Evolutionary conservation across 2,329 filamentous ascomycete genomes (phyloP), one percentile per base, ranked within the genome.

Genomic region (Teratosphaeriaceae sp.): DNA sequence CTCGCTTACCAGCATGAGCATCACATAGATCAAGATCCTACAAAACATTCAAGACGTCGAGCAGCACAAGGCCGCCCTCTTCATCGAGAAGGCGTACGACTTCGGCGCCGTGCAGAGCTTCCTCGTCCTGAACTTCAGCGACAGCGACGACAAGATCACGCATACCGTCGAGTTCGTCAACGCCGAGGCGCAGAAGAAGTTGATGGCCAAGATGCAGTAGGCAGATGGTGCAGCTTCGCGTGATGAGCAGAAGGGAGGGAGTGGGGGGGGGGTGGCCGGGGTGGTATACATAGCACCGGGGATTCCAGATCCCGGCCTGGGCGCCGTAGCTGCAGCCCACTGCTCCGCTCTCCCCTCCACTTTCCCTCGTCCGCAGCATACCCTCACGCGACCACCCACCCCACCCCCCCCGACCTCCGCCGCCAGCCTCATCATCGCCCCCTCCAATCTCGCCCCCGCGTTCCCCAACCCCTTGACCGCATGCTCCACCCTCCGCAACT

Each of bases 161-260:
- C 44, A 46, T 36, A 46, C 44, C 7, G 34, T 46, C 27, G 44
- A 46, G 40, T 46, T 46, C 24, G 44, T 43, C 29, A 46, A 46
- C 21, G 44, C 43, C 20, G 44, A 46, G 44, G 44, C 44, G 29
- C 43, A 41, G 44, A 46, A 46, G 44, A 46, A 46, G 40, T 30
- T 46, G 19, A 43, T 43, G 40, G 22, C 40, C 16, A 29, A 29
- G 29, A 41, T 46, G 40, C 35, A 31, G 22, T 43, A 43, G 30
- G 8, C 7, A 15, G 18, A 36, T 36, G 34, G 21, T 21, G n/a
- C n/a, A n/a, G n/a, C n/a, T n/a, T n/a, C n/a, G n/a, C n/a, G n/a
- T n/a, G n/a, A n/a, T n/a, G n/a, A n/a, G n/a, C n/a, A n/a, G n/a
- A n/a, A n/a, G n/a, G n/a, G n/a, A n/a, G n/a, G n/a, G n/a, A n/a